Evolutionary conservation across 169 alveolate species (phyloP).

Genomic region (Plasmodium vinckei): DNA sequence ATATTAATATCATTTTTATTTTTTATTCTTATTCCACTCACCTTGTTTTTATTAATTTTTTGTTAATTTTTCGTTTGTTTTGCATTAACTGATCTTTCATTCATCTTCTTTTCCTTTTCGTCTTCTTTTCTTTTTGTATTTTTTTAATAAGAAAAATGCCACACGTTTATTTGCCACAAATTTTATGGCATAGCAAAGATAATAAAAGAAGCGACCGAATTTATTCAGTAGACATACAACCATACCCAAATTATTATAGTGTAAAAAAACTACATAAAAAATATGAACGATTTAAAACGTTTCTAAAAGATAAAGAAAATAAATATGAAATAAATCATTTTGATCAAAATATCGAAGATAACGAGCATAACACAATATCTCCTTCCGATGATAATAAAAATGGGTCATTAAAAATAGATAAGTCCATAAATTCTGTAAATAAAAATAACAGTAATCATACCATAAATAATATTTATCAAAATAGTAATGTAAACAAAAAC

Average conservation of each 20-base stretch:
- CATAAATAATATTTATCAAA: not conserved
- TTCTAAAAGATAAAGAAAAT: conserved; percentile 42
- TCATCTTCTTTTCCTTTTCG: conserved; percentile 5
- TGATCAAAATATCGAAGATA: conserved; percentile 11
- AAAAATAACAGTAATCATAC: not conserved
- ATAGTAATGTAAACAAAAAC: not conserved
- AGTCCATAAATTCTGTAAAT: conserved; percentile 1
- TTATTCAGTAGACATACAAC: conserved; percentile 92
- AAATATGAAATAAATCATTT: conserved; percentile 16
- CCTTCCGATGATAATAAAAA: conserved; percentile 9
- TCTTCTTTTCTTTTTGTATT: conserved; percentile 1
- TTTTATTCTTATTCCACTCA: not conserved
- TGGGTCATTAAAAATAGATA: conserved; percentile 12
- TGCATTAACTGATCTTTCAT: not conserved
- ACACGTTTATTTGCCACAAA: conserved; percentile 89
- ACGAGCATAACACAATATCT: conserved; percentile 3
- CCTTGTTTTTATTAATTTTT: not conserved
- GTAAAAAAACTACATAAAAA: conserved; percentile 40
- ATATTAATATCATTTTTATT: not conserved
- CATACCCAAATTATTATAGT: conserved; percentile 80
- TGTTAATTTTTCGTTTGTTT: conserved; percentile 6
- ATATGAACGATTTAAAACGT: conserved; percentile 56
- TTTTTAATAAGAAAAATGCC: conserved; percentile 83
- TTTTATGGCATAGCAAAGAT: conserved; percentile 93
- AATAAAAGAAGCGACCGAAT: conserved; percentile 91